These are phyloP conservation scores for Hanseniaspora singularis DNA, from an alignment of 805 yeast species.

Conservation along the genomic window DNA sequence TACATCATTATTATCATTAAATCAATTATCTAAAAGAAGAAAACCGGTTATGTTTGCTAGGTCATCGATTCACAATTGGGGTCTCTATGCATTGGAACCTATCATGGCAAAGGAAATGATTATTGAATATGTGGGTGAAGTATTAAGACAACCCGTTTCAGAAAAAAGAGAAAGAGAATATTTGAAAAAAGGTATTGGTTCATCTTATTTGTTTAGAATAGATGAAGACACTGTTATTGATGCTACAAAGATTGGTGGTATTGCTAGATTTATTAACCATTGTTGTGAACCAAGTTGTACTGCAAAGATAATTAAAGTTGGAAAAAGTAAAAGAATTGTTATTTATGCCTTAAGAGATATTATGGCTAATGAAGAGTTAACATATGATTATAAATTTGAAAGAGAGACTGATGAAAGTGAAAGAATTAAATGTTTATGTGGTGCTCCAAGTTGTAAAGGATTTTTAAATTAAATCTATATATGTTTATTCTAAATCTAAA, in stretches of 20 bases:
- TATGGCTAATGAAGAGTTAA: conserved; percentile 78
- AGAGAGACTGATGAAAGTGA: conserved; percentile 80
- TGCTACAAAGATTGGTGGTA: conserved; percentile 95
- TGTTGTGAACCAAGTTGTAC: conserved; percentile 97
- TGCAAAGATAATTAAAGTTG: conserved; percentile 90
- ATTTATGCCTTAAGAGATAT: conserved; percentile 86
- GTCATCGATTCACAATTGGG: conserved; percentile 97
- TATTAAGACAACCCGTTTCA: conserved; percentile 85
- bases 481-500: not conserved
- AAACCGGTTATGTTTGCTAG: conserved; percentile 95
- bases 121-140: conserved; percentile 93
- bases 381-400: conserved; percentile 93
- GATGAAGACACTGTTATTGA: conserved; percentile 93
- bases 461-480: conserved; percentile 47
- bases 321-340: conserved; percentile 85
- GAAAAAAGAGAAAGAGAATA: conserved; percentile 83
- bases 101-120: conserved; percentile 96
- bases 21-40: conserved; percentile 77
- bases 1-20: conserved; percentile 60
- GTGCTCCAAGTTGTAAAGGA: conserved; percentile 90
- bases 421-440: conserved; percentile 84
- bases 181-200: conserved; percentile 83
- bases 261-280: conserved; percentile 92
- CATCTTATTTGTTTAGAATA: conserved; percentile 81
- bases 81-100: conserved; percentile 87